Evolutionary conservation across 768 basidiomycete species (phyloP).

Genomic region (Trametes cubensis): DNA sequence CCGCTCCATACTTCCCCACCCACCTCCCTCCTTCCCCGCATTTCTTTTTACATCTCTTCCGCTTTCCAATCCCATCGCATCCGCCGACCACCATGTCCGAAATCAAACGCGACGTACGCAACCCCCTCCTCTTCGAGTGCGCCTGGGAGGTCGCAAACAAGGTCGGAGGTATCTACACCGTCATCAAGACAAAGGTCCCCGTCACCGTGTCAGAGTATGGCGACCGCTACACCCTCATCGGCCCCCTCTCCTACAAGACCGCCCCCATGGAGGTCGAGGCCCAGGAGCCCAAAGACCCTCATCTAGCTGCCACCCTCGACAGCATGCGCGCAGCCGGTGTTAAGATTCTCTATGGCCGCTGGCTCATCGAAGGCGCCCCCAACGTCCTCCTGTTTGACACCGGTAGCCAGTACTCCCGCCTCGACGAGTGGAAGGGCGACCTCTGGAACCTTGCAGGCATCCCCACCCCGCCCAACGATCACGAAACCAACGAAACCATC

Average conservation of each 20-base stretch:
- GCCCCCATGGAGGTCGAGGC: conserved; percentile 99
- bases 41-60: conserved; percentile 1
- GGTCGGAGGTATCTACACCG: conserved; percentile 98
- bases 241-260: conserved; percentile 97
- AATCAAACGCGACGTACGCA: conserved; percentile 69
- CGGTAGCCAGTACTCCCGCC: conserved; percentile 77
- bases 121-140: conserved; percentile 87
- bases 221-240: conserved; percentile 93
- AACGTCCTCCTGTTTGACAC: conserved; percentile 96
- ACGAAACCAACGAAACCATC: conserved; percentile 98
- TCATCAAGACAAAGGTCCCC: conserved; percentile 99
- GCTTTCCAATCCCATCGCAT: neutral
- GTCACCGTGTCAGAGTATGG: conserved; percentile 97
- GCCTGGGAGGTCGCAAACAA: conserved; percentile 99
- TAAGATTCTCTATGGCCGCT: conserved; percentile 93
- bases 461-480: conserved; percentile 93
- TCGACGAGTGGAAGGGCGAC: conserved; percentile 99
- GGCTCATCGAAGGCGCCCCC: conserved; percentile 98
- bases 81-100: conserved; percentile 33
- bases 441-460: conserved; percentile 99
- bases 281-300: conserved; percentile 82
- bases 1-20: conserved; percentile 8
- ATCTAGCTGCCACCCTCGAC: conserved; percentile 75
- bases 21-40: neutral
- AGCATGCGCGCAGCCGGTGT: conserved; percentile 88